A percentile compares a stretch with the other conserved stretches of the same genome.
These are phyloP conservation scores for Penicillium sp. DNA, from an alignment of 2,329 filamentous ascomycete species.

Conservation along the genomic window DNA sequence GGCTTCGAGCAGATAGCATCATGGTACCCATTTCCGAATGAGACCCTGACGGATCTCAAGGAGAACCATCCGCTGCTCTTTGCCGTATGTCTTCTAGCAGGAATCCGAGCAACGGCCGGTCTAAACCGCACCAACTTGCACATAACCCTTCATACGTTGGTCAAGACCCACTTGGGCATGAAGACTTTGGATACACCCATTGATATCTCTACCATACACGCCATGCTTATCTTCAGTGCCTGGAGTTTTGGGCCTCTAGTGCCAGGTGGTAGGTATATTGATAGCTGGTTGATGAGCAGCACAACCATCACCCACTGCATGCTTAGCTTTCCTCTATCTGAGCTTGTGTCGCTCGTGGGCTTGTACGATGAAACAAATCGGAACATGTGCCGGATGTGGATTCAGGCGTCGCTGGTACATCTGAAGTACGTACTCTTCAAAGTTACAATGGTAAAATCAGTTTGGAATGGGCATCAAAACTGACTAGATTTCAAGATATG, in stretches of 20 bases:
- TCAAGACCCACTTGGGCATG: slow-evolving; percentile 9
- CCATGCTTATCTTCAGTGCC: slow-evolving; percentile 8
- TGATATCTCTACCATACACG: slow-evolving; percentile 10
- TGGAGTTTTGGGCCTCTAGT: slow-evolving; percentile 11
- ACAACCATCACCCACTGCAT: slow-evolving; percentile 12
- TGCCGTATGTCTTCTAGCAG: slow-evolving; percentile 9
- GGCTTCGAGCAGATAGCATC: slow-evolving; percentile 11
- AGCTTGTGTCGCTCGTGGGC: not conserved
- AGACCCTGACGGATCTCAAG: slow-evolving; percentile 8
- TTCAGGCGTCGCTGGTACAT: slow-evolving; percentile 10
- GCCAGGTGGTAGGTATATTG: slow-evolving; percentile 9
- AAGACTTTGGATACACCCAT: slow-evolving; percentile 9
- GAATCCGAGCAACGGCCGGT: slow-evolving; percentile 8
- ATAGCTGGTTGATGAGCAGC: slow-evolving; percentile 14
- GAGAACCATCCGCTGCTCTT: slow-evolving; percentile 10
- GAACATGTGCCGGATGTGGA: slow-evolving; percentile 13
- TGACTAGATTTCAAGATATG: not conserved
- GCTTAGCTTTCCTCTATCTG: slow-evolving; percentile 8
- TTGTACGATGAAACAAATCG: slow-evolving; percentile 6
- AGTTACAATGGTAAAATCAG: not conserved
- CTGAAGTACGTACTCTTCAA: slow-evolving; percentile 1
- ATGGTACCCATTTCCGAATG: slow-evolving; percentile 11
- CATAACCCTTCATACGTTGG: slow-evolving; percentile 8
- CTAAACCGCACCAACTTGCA: slow-evolving; percentile 8
- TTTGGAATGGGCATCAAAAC: not conserved